Evolutionary conservation across 179 eudicot genomes (phyloP).

Genomic region (Heliamphora ciliata): DNA sequence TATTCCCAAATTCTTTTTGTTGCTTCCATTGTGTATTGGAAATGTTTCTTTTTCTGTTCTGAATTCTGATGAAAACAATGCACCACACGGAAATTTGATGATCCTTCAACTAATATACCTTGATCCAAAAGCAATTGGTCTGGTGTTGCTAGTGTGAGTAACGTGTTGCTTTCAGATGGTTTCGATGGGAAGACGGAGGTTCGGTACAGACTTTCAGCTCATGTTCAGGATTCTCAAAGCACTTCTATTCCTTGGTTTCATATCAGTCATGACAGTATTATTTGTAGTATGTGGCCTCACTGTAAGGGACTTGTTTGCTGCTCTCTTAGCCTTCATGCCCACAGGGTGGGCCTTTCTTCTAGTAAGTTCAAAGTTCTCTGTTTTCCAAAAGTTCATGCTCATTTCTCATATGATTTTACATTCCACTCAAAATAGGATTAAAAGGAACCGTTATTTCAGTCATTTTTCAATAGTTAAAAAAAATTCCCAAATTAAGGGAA

Average conservation of each 20-base stretch:
- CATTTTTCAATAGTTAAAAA: too few species aligned
- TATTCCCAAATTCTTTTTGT: background rate
- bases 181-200: constrained; percentile 88
- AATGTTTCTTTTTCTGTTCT: background rate
- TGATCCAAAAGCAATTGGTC: background rate
- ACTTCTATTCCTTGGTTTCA: constrained; percentile 74
- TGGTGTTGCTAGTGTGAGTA: constrained; percentile 10
- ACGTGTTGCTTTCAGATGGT: constrained; percentile 48
- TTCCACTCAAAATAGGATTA: background rate
- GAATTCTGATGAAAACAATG: background rate
- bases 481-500: too few species aligned
- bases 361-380: constrained; percentile 36
- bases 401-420: background rate
- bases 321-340: constrained; percentile 78
- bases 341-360: constrained; percentile 94
- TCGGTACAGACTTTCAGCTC: constrained; percentile 95
- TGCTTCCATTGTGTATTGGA: background rate
- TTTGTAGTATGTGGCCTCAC: constrained; percentile 66
- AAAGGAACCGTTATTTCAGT: background rate
- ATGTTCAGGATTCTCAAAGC: constrained; percentile 93
- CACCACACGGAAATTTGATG: background rate
- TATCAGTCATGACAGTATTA: constrained; percentile 75
- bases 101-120: too few species aligned
- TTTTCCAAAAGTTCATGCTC: background rate
- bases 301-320: constrained; percentile 62